Evolutionary conservation across 2,329 filamentous ascomycete species (phyloP), one percentile per base, ranked within the genome.

Genomic region (Rutstroemia sp.): DNA sequence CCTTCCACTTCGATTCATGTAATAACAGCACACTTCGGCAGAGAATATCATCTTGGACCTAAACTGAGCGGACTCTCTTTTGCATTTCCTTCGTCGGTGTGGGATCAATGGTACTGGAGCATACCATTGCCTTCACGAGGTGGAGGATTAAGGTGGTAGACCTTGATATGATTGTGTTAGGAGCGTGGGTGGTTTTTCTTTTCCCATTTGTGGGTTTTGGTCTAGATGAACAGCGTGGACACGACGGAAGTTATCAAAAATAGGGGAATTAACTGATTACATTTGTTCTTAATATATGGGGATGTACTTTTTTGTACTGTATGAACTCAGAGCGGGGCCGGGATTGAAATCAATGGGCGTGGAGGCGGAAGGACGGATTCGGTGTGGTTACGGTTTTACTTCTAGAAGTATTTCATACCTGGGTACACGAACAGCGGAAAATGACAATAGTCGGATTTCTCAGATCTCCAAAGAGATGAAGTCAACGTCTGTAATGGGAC

Each of bases 281-380:
- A 37, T 38, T 53, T 48, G 51, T 48, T 54, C 14, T 10, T 54
- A 41, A 54, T 54, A 41, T 19, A 54, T 39, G 51, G 17, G 42
- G 42, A 46, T 46, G 42, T 21, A 23, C 42, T 19, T 21, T 21
- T 25, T 23, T 46, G 42, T 21, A 34, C 30, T 10, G 19, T 46
- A 23, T 42, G 42, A 21, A 46, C 42, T 46, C 21, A 21, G 21
- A n/a, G 39, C 16, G 42, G 42, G 30, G 30, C 30, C 30, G 10
- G 30, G 30, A 34, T 14, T 34, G 12, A 34, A 34, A 34, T 34
- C 10, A 12, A 34, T 3, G 30, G 12, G 30, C 30, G 30, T 34
- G 30, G 30, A 34, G 9, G 30, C 30, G 10, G 30, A 12, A 34
- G 30, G 30, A 10, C 10, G 30, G 30, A 12, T 34, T 34, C 12